Evolutionary conservation across 176 grass and related monocot genomes (phyloP), one percentile per base, ranked within the genome.

Genomic region (Zea luxurians): DNA sequence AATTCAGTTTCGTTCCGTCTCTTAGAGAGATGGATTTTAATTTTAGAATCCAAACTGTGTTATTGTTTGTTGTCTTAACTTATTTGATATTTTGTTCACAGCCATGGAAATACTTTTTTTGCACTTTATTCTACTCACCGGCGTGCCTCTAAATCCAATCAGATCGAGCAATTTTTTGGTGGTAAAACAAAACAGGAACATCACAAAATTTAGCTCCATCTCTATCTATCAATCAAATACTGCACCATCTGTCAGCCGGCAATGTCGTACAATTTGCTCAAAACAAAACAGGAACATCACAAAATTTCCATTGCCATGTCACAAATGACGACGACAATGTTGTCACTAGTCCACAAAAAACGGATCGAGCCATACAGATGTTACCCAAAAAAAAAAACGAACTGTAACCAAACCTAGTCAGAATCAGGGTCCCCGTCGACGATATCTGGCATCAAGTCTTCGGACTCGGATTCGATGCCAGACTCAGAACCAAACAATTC

Each of bases 401-500:
- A 62, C 38, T n/a, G 53, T 13, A 55, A 61, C 12, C 18, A 76
- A 48, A 60, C 53, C 50, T 86, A 90, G 48, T 93, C 91, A 4
- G 87, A 83, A 10, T 98, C 87, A 40, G 92, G 94, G 74, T 92
- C 89, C 0, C 27, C 87, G 37, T 81, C 82, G 5, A 92, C 64
- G 46, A 97, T 86, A 74, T 69, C 84, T 36, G 94, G 94, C 36
- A 90, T 21, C 7, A 85, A 88, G 85, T 87, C 79, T 35, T 73
- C 84, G 0, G 89, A 93, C 0, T 83, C 88, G 0, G 81, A 88
- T 7, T 79, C 76, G 13, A 42, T 37, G 2, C 47, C 76, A 43
- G 76, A 79, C 0, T 86, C 89, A 0, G 81, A 86, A 81, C 93
- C 96, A 89, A 86, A 82, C 47, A 73, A 74, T 79, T 78, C 89